A percentile compares a stretch with the other conserved stretches of the same genome.
These are phyloP conservation scores for Pichia cactophila DNA, from an alignment of 1,139 yeast genomes.

Conservation along the genomic window DNA sequence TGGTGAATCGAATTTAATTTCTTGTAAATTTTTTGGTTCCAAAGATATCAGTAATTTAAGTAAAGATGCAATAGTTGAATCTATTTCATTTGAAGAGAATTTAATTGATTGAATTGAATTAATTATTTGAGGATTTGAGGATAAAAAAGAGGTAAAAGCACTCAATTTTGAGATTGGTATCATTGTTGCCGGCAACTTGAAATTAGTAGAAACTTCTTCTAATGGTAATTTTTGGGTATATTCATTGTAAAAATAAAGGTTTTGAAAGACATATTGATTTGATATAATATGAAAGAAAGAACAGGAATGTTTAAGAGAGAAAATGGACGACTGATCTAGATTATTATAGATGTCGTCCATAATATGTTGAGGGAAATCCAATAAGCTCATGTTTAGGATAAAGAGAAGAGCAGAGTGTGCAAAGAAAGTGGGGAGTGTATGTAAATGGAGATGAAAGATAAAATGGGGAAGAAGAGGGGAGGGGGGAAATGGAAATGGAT, in stretches of 20 bases:
- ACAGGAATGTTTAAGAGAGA: slow-evolving; percentile 5
- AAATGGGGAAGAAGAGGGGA: too few relatives aligned
- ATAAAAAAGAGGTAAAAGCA: neutral
- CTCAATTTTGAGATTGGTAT: slow-evolving; percentile 1
- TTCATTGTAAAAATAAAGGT: slow-evolving; percentile 7
- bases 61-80: neutral
- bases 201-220: neutral
- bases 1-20: neutral
- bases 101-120: neutral
- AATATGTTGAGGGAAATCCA: slow-evolving; percentile 9
- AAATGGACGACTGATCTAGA: slow-evolving; percentile 1
- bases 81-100: neutral
- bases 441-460: too few relatives aligned
- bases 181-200: neutral
- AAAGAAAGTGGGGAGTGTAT: neutral
- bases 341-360: slow-evolving; percentile 3
- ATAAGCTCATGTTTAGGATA: slow-evolving; percentile 1
- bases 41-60: neutral
- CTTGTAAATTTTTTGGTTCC: neutral
- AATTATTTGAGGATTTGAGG: neutral
- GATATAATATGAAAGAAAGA: slow-evolving; percentile 1
- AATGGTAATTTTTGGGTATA: neutral
- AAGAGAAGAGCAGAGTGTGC: too few relatives aligned
- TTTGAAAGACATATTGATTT: neutral
- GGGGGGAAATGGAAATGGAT: too few relatives aligned